Percentiles rank a stretch among this genome's conserved stretches.
These are phyloP conservation scores for Penicillium vulpinum DNA, from an alignment of 2,329 filamentous ascomycete genomes.

Conservation along the genomic window DNA sequence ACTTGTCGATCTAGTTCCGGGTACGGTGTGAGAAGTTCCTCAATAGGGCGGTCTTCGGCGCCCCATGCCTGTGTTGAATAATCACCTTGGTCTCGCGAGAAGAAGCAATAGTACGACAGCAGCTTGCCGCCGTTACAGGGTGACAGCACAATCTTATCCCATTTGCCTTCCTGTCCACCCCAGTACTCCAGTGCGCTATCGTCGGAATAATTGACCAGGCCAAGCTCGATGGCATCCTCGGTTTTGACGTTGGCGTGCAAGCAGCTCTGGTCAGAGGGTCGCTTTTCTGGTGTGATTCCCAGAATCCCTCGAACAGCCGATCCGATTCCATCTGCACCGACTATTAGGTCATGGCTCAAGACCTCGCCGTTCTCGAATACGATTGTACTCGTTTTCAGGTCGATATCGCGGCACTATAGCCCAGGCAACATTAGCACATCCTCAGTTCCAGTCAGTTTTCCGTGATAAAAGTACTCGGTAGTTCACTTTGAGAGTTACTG, in stretches of 20 bases:
- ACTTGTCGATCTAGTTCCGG: conserved; percentile 62
- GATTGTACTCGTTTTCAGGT: conserved; percentile 53
- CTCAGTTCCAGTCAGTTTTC: too few relatives aligned
- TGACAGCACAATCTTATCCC: conserved; percentile 70
- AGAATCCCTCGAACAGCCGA: conserved; percentile 63
- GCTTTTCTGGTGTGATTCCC: conserved; percentile 62
- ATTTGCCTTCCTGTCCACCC: conserved; percentile 62
- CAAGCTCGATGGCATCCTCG: conserved; percentile 59
- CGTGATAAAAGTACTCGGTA: conserved; percentile 43
- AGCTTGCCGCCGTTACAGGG: conserved; percentile 67
- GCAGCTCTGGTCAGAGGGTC: conserved; percentile 61
- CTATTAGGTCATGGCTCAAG: conserved; percentile 58
- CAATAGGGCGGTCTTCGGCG: conserved; percentile 51
- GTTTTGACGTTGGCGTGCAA: conserved; percentile 65
- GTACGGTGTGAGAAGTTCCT: conserved; percentile 62
- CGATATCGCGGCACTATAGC: conserved; percentile 50
- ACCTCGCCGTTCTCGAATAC: conserved; percentile 55
- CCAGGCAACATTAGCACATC: not conserved
- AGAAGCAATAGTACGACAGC: conserved; percentile 71
- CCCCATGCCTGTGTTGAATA: conserved; percentile 64
- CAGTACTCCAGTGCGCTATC: conserved; percentile 67
- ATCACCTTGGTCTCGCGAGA: conserved; percentile 60
- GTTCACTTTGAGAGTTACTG: conserved; percentile 58
- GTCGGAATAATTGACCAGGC: conserved; percentile 63
- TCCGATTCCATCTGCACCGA: conserved; percentile 68